phyloP scores from a whole-genome alignment of 129 eudicot species.

The Flaveria robusta region DNA sequence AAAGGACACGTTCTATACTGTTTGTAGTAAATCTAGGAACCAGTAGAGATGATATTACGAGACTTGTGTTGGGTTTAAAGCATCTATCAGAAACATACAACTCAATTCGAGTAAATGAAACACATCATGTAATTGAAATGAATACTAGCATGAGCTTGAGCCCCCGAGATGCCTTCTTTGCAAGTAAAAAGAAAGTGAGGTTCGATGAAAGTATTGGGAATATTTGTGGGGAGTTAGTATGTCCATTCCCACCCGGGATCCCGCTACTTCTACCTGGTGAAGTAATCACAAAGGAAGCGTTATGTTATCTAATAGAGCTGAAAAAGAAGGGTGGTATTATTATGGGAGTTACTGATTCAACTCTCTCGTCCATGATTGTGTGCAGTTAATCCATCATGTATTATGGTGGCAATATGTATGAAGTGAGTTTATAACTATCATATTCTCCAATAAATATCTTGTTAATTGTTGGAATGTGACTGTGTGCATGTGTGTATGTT shows the following conservation, averaged over 20 bases:
- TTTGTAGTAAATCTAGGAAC: conserved; percentile 67
- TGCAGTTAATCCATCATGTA: conserved; percentile 23
- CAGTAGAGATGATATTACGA: conserved; percentile 54
- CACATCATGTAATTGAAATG: conserved; percentile 9
- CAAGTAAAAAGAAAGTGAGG: conserved; percentile 47
- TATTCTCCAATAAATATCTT: too few relatives aligned
- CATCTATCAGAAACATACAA: conserved; percentile 42
- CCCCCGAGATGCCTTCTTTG: conserved; percentile 86
- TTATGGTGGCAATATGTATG: too few relatives aligned
- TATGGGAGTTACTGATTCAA: conserved; percentile 58
- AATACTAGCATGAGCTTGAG: conserved; percentile 40
- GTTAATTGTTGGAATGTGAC: too few relatives aligned
- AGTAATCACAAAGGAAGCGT: conserved; percentile 45
- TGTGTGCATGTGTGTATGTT: too few relatives aligned
- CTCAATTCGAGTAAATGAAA: background rate
- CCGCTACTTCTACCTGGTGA: conserved; percentile 68
- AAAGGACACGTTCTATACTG: conserved; percentile 56
- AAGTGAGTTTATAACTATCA: too few relatives aligned
- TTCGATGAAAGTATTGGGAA: conserved; percentile 53
- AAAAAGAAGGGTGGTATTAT: conserved; percentile 54
- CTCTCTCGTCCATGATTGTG: conserved; percentile 50
- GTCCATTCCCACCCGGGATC: conserved; percentile 87
- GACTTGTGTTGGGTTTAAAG: conserved; percentile 59
- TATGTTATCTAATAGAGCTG: conserved; percentile 43
- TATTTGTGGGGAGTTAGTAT: conserved; percentile 70